Evolutionary conservation across 1,284 basidiomycete species (phyloP), one percentile per base, ranked within the genome.

Genomic region (Puccinia hordei): DNA sequence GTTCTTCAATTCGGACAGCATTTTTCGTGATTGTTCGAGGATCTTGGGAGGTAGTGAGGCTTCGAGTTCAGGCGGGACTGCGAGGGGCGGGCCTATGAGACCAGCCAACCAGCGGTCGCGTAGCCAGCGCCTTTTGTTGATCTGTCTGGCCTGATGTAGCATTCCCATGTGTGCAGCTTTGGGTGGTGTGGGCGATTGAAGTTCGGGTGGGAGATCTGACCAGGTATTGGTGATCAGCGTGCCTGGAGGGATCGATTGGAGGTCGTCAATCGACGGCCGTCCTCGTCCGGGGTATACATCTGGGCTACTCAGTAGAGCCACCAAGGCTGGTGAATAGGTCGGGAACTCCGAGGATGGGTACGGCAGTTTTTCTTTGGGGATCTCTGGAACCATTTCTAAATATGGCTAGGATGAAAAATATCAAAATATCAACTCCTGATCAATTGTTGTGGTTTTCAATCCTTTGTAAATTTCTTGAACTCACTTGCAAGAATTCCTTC

Each of bases 141-240:
- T 78, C 66, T 78, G 76, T 61, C 76, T 69, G 33, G 46, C 38
- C 17, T 49, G n/a, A 49, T 71, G 53, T 6, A 78, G 38, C 38
- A 69, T 71, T 17, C 76, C 76, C 76, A 78, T 69, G 27, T 71
- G 65, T 27, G 65, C 30, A 22, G 66, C n/a, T 61, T 78, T 78
- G 51, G 61, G 49, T 27, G 46, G 49, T 15, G 41, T 15, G 22
- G 41, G 49, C 27, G 76, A 53, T 46, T 71, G 66, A 3, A 53
- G 51, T 15, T 65, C 30, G 35, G 61, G 61, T 24, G 74, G 61
- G n/a, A 77, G 61, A 30, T 78, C 76, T 27, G 76, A 69, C 76
- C 76, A 78, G 27, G 57, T 59, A 44, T 69, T 78, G 17, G 76
- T 71, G 46, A 78, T 78, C 30, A 77, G 49, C 17, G 74, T 65